Percentiles rank a stretch among this genome's conserved stretches.
Evolutionary conservation across 2,329 filamentous ascomycete genomes (phyloP).

Genomic region (Diaporthe citriasiana): DNA sequence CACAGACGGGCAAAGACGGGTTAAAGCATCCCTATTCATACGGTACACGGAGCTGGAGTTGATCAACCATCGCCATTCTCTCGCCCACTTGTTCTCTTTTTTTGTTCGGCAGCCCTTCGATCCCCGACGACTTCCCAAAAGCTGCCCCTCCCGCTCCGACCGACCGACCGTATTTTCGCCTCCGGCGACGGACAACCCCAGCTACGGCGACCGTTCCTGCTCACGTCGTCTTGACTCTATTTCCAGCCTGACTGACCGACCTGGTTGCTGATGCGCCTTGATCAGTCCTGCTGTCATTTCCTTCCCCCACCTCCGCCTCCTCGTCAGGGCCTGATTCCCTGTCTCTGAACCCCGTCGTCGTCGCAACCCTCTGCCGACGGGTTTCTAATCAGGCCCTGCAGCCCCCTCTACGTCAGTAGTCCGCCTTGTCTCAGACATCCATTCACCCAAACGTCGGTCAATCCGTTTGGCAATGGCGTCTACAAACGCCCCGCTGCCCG

Average conservation of each 20-base stretch:
- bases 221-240: neutral
- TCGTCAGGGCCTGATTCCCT: constrained; percentile 32
- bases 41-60: constrained; percentile 6
- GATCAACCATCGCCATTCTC: constrained; percentile 2
- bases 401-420: constrained; percentile 31
- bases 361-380: constrained; percentile 25
- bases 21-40: neutral
- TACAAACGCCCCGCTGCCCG: constrained; percentile 24
- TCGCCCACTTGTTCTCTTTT: neutral
- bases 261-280: constrained; percentile 8
- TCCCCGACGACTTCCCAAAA: constrained; percentile 16
- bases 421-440: constrained; percentile 17
- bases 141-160: constrained; percentile 13
- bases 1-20: neutral
- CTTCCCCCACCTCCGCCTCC: constrained; percentile 30
- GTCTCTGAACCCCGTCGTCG: constrained; percentile 32
- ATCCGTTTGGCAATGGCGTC: constrained; percentile 38
- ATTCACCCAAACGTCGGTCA: constrained; percentile 1
- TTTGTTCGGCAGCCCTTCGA: neutral
- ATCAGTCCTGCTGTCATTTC: constrained; percentile 29
- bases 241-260: constrained; percentile 1
- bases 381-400: constrained; percentile 34
- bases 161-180: constrained; percentile 19
- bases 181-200: constrained; percentile 34
- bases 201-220: neutral